These are phyloP conservation scores for Hyaloscypha bicolor DNA, from an alignment of 495 filamentous ascomycete species.

Conservation along the genomic window DNA sequence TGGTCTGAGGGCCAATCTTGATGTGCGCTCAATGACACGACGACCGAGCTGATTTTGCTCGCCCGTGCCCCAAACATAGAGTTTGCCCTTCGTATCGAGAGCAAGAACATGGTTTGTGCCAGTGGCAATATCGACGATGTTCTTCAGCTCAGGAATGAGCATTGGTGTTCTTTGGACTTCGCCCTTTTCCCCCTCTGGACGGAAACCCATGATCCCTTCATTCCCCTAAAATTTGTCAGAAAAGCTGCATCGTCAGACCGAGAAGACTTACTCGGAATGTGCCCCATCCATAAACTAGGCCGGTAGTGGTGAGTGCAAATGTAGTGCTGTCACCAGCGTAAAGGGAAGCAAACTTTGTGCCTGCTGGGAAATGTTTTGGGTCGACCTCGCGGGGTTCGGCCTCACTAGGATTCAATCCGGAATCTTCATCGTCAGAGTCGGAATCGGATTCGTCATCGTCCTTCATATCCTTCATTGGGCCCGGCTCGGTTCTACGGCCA, in stretches of 20 bases:
- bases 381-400: slow-evolving; percentile 54
- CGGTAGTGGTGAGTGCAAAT: slow-evolving; percentile 65
- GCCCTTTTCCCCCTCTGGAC: slow-evolving; percentile 7
- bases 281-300: slow-evolving; percentile 72
- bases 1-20: slow-evolving; percentile 63
- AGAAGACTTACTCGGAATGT: slow-evolving; percentile 59
- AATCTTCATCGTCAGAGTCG: slow-evolving; percentile 48
- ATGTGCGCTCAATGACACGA: slow-evolving; percentile 62
- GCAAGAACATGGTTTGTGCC: slow-evolving; percentile 76
- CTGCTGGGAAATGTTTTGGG: slow-evolving; percentile 52
- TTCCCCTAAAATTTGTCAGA: slow-evolving; percentile 46
- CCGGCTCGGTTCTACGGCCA: slow-evolving; percentile 57
- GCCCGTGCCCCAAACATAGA: slow-evolving; percentile 73
- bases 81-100: slow-evolving; percentile 63
- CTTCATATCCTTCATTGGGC: slow-evolving; percentile 52
- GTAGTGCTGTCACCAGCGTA: slow-evolving; percentile 64
- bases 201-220: slow-evolving; percentile 75
- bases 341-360: slow-evolving; percentile 59
- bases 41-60: slow-evolving; percentile 79
- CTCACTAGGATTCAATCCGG: slow-evolving; percentile 60
- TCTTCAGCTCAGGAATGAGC: slow-evolving; percentile 56
- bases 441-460: slow-evolving; percentile 41
- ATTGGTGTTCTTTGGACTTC: slow-evolving; percentile 45
- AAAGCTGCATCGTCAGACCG: neutral
- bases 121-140: slow-evolving; percentile 60